Base-by-base conservation (phyloP, 305 asterid species). In the Solanum hybrid region DNA sequence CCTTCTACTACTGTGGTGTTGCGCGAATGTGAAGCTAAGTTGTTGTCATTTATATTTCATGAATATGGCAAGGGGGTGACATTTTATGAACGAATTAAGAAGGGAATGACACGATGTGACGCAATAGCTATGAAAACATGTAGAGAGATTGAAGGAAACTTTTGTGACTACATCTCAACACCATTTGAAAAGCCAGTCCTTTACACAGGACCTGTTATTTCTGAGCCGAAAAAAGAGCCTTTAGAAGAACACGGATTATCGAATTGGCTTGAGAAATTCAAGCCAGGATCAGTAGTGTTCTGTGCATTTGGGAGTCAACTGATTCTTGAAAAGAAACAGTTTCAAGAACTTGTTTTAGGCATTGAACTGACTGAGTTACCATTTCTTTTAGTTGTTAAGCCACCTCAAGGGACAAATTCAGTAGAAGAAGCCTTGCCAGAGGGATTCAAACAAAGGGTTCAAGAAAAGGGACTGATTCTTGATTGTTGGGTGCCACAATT, bases 311-410 rank as follows among this genome's bases (percentile, higher is more conserved):
- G 42, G 12, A 38, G 42, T 4, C 42, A 38, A 38, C 0, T 37
- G 42, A 38, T 38, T 38, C 42, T 38, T 38, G 13, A 38, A 37
- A 88, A 79, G 46, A 26, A 89, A 0, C 98, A 95, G 17, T 95
- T 95, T 72, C 95, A 95, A 56, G 94, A 95, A 56, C 76, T 95
- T 14, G 93, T 93, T 12, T 26, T 95, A 37, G 96, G 98, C 4
- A 88, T 38, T 38, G 42, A 38, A 38, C 1, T 38, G 42, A 38
- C 42, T 38, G 42, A 38, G 13, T 38, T 38, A 3, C 42, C 13
- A 38, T 38, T 37, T 37, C 4, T 9, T 37, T 37, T 37, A 37
- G 42, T 9, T 9, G 42, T 37, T 37, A 37, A 37, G 42, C 42
- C 42, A 37, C 42, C 42, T 37, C 0, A 37, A 37, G 12, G 42